A percentile compares a stretch with the other conserved stretches of the same genome.
phyloP scores from a whole-genome alignment of 1,284 basidiomycete species.

The Pholiota adiposa region DNA sequence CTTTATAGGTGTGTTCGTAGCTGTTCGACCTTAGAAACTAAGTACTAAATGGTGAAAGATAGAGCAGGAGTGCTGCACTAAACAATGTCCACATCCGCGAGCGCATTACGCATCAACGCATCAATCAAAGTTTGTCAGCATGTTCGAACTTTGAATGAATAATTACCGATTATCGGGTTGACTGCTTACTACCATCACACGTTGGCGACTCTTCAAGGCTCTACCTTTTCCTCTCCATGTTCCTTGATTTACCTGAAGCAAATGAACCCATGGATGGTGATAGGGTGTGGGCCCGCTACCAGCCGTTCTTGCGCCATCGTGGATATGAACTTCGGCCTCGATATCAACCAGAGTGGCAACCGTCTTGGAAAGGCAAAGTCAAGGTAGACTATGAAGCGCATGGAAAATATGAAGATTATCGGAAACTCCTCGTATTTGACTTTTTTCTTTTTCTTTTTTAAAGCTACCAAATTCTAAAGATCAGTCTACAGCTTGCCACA shows the following conservation, averaged over 20 bases:
- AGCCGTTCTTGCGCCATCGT: conserved; percentile 2
- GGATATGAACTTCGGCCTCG: conserved; percentile 4
- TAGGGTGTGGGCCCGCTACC: not conserved
- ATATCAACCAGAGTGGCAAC: conserved; percentile 5
- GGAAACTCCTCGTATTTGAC: not conserved
- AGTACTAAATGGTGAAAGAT: no score
- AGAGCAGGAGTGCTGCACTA: no score
- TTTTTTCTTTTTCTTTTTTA: not conserved
- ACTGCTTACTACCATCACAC: no score
- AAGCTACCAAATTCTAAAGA: not conserved
- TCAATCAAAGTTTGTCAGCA: no score
- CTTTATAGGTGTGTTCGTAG: no score
- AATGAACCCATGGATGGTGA: not conserved
- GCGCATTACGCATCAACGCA: no score
- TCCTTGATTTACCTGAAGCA: not conserved
- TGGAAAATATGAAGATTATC: no score
- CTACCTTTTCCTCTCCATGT: not conserved
- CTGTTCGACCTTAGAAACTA: no score
- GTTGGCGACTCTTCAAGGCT: no score
- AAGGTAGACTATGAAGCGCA: not conserved
- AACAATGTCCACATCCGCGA: no score
- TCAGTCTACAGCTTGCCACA: not conserved
- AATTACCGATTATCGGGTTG: no score
- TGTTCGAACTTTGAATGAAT: no score
- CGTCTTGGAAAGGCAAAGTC: conserved; percentile 2